Percentiles rank a stretch among this genome's conserved stretches.
Evolutionary conservation across 805 yeast species (phyloP).

Genomic region (Kockiozyma suomiensis): DNA sequence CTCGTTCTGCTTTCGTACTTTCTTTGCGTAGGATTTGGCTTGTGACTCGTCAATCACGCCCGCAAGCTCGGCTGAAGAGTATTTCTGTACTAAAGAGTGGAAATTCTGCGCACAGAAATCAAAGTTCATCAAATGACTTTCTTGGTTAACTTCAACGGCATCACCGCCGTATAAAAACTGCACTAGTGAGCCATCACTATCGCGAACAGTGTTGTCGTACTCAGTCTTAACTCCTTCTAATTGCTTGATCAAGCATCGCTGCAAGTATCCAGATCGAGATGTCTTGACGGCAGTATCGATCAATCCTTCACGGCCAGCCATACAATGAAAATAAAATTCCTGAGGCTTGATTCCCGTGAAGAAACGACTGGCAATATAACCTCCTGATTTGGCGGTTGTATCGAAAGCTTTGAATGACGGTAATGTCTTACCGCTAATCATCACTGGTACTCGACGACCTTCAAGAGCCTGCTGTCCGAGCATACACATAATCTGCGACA

Average conservation of each 20-base stretch:
- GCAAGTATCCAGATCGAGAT: constrained; percentile 96
- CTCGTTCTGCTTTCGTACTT: constrained; percentile 63
- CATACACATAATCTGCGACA: constrained; percentile 98
- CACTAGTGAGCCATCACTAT: constrained; percentile 88
- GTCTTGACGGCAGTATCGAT: constrained; percentile 99
- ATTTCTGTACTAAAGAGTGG: constrained; percentile 80
- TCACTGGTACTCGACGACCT: constrained; percentile 98
- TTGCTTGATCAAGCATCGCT: constrained; percentile 97
- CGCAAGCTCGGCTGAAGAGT: constrained; percentile 65
- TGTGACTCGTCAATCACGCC: constrained; percentile 81
- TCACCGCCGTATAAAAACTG: constrained; percentile 97
- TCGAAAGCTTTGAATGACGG: constrained; percentile 97
- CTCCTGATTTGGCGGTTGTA: constrained; percentile 98
- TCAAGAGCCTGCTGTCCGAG: constrained; percentile 98
- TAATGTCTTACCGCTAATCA: constrained; percentile 96
- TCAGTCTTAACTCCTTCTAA: constrained; percentile 94
- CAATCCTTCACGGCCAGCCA: constrained; percentile 99
- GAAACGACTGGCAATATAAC: constrained; percentile 94
- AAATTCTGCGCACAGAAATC: constrained; percentile 90
- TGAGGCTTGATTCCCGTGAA: constrained; percentile 97
- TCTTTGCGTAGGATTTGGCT: constrained; percentile 80
- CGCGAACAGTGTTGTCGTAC: constrained; percentile 94
- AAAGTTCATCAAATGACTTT: constrained; percentile 91
- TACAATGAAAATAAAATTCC: constrained; percentile 99
- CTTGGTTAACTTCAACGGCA: constrained; percentile 89